Base-by-base conservation (phyloP, 2,329 filamentous ascomycete species). In the Pseudogymnoascus sp. region DNA sequence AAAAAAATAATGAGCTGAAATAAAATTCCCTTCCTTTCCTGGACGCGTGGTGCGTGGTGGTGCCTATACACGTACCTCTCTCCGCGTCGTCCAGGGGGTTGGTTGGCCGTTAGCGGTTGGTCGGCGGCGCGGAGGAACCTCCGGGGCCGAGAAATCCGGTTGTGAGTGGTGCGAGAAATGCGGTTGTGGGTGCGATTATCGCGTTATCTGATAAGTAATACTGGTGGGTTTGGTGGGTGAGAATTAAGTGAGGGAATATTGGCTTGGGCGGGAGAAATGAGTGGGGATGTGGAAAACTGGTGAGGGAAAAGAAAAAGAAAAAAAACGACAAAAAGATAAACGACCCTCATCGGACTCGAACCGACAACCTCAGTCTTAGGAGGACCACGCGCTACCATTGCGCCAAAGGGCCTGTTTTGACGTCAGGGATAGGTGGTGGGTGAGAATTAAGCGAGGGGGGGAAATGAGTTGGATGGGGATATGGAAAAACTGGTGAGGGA, bases 321-420 rank as follows among this genome's bases (percentile, higher is more conserved):
- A 35, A 16, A n/a, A n/a, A 33, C 2, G 8, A 11, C 31, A 33
- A 33, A 50, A n/a, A 28, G 41, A 50, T 12, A 35, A 59, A 12
- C 53, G 53, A 59, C 53, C 60, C 60, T 46, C 63, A 65, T 60
- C 61, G 60, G 63, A 67, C 66, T 75, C 73, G 73, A 75, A 75
- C 75, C 75, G 75, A 73, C 75, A 76, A 74, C 75, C 76, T 78
- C 75, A 75, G 75, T 75, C 76, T 77, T 78, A 78, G 78, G 77
- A 79, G 77, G 77, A 77, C 76, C 75, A 74, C 77, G 76, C 77
- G 77, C 77, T 78, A 78, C 77, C 76, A 78, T 77, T 78, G 76
- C 76, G 77, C 76, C 76, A 78, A 72, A 59, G 53, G 53, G 53
- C 53, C 50, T 19, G 16, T 59, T 59, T 43, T 8, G 38, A 40